These are phyloP conservation scores for Pichia californica DNA, from an alignment of 805 yeast species.

Conservation along the genomic window DNA sequence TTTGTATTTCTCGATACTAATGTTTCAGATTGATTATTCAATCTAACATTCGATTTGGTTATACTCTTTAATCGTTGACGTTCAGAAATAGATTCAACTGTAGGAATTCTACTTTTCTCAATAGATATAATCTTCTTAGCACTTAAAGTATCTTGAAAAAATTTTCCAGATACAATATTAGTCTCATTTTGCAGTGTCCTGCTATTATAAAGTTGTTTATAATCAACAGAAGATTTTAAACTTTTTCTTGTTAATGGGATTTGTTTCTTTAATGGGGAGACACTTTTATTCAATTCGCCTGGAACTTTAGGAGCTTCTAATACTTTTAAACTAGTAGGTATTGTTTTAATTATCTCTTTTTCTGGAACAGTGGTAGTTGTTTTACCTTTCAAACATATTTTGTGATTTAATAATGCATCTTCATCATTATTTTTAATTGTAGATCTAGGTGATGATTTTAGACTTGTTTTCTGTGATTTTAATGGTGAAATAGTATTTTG, in stretches of 20 bases:
- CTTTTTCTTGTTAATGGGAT: slow-evolving; percentile 25
- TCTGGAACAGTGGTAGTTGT: not conserved
- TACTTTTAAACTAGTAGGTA: too few species aligned
- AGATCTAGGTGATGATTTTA: not conserved
- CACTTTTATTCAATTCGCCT: not conserved
- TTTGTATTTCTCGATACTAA: too few species aligned
- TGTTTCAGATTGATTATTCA: slow-evolving; percentile 3
- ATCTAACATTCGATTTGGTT: not conserved
- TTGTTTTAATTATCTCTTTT: too few species aligned
- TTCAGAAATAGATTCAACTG: not conserved
- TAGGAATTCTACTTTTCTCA: not conserved
- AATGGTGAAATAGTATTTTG: not conserved
- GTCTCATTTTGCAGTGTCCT: not conserved
- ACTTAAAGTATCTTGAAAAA: not conserved
- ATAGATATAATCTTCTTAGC: not conserved
- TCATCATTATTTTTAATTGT: not conserved
- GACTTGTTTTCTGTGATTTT: not conserved
- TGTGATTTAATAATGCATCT: not conserved
- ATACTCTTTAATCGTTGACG: not conserved
- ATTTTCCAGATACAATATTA: not conserved
- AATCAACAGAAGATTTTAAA: slow-evolving; percentile 14
- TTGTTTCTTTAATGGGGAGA: slow-evolving; percentile 7
- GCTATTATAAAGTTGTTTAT: not conserved
- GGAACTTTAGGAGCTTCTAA: not conserved
- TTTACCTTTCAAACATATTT: not conserved